A percentile compares a stretch with the other conserved stretches of the same genome.
Evolutionary conservation across 306 rosid genomes (phyloP).

Genomic region (Quercus robur): DNA sequence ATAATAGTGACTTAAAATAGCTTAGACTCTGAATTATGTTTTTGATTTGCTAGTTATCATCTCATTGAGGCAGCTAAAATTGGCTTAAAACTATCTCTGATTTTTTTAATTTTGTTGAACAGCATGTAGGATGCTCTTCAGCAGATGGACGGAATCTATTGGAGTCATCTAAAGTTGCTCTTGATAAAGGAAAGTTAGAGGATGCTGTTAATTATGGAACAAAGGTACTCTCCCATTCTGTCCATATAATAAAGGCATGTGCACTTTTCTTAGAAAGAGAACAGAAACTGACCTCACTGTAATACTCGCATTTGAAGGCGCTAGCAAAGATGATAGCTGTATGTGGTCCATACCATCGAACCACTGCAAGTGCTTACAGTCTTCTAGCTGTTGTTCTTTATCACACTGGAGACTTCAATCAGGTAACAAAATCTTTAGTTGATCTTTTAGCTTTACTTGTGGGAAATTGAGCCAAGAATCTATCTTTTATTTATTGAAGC

Average conservation of each 20-base stretch:
- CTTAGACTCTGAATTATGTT: not conserved
- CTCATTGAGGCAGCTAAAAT: not conserved
- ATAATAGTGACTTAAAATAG: not conserved
- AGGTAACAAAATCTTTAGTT: constrained; percentile 42
- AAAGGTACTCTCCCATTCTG: constrained; percentile 52
- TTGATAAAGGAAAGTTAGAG: constrained; percentile 97
- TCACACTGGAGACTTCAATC: constrained; percentile 97
- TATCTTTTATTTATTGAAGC: not conserved
- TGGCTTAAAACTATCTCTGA: not conserved
- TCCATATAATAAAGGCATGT: not conserved
- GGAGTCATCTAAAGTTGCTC: constrained; percentile 90
- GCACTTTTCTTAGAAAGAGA: not conserved
- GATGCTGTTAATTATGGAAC: constrained; percentile 93
- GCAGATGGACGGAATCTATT: constrained; percentile 86
- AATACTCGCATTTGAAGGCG: constrained; percentile 49
- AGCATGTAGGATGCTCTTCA: constrained; percentile 87
- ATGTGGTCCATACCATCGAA: constrained; percentile 94
- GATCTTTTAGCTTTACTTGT: constrained; percentile 10
- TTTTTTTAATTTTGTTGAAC: constrained; percentile 20
- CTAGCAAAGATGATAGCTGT: constrained; percentile 86
- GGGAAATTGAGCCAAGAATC: constrained; percentile 1
- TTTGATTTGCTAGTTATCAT: not conserved
- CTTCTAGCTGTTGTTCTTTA: constrained; percentile 97
- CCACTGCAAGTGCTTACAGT: constrained; percentile 95
- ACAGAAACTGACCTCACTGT: constrained; percentile 13